Conservation (phyloP, 352 stramenopile genomes). For the Pythium aphanidermatum region DNA sequence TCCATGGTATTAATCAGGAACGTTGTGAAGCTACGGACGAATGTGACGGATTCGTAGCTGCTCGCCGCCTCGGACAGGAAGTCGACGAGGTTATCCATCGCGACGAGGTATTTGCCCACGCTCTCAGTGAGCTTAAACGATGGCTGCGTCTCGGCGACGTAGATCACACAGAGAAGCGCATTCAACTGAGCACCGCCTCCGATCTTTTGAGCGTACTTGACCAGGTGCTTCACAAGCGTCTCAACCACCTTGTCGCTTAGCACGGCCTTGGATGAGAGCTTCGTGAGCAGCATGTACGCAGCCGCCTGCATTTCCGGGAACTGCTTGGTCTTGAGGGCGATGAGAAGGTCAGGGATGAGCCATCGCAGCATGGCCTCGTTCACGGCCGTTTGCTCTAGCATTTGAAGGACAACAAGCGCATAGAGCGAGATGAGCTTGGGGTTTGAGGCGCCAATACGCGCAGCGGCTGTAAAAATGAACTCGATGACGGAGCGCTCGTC, state of each 20-base stretch:
- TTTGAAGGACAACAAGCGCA: constrained; percentile 68
- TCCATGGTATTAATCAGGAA: constrained; percentile 37
- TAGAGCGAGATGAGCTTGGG: constrained; percentile 85
- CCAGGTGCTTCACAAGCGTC: constrained; percentile 61
- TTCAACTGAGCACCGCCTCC: constrained; percentile 54
- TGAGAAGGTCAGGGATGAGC: constrained; percentile 71
- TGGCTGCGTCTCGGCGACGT: constrained; percentile 65
- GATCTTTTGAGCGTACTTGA: constrained; percentile 61
- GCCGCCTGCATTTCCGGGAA: constrained; percentile 77
- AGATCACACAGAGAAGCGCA: constrained; percentile 69
- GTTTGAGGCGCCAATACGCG: constrained; percentile 55
- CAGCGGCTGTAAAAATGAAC: constrained; percentile 62
- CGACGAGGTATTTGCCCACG: constrained; percentile 57
- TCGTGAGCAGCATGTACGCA: constrained; percentile 83
- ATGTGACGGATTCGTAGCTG: constrained; percentile 71
- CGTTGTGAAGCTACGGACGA: constrained; percentile 45
- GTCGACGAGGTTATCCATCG: constrained; percentile 62
- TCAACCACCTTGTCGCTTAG: constrained; percentile 68
- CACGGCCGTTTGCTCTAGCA: constrained; percentile 64
- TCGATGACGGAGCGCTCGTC: constrained; percentile 73
- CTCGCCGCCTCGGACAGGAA: constrained; percentile 51
- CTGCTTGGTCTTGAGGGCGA: constrained; percentile 51
- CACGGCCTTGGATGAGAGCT: constrained; percentile 74
- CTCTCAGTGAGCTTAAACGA: constrained; percentile 48
- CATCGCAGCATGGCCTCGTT: constrained; percentile 69